Base-by-base conservation (phyloP, 164 flowering plant genomes). In the Stephania cephalantha region DNA sequence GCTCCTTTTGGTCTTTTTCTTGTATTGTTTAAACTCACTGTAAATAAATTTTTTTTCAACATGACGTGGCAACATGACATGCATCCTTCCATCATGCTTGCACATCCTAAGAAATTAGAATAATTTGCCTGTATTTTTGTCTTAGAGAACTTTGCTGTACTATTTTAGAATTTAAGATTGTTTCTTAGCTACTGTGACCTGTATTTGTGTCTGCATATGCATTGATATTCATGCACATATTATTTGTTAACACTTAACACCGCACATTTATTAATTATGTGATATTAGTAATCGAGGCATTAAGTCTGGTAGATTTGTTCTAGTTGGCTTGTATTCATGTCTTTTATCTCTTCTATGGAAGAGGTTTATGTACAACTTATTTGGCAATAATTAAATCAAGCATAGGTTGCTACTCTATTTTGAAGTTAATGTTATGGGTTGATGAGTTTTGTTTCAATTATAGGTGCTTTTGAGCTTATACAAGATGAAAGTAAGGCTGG, bases 391-490 rank as follows among this genome's bases (percentile, higher is more conserved):
- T 8, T 17, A 61, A 61, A 61, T 1, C 10, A 61, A 18, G 66
- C 22, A 61, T 18, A 61, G 25, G 66, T 61, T 20, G 66, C 48
- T 69, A 4, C 35, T 68, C 42, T 35, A 35, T 68, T 7, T 20
- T 68, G 29, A 10, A 12, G 35, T 10, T 22, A 30, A 44, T 44
- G 48, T 46, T 70, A 58, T 46, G 29, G 53, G 6, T 46, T 46
- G 29, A n/a, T 9, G 53, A 18, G 52, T 46, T 70, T 20, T 61
- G 20, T 61, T 66, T 53, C 17, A 25, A 11, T 58, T 76, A 52
- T 72, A 95, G 99, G 99, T 83, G 90, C 92, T 77, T 89, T 93
- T 86, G 95, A 93, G 85, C 90, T 95, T 58, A 93, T 95, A 17
- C 83, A 76, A 65, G 91, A 95, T 85, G 98, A 91, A 76, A 89